Evolutionary conservation across 768 basidiomycete genomes (phyloP).

Genomic region (Tephrocybe sp.): DNA sequence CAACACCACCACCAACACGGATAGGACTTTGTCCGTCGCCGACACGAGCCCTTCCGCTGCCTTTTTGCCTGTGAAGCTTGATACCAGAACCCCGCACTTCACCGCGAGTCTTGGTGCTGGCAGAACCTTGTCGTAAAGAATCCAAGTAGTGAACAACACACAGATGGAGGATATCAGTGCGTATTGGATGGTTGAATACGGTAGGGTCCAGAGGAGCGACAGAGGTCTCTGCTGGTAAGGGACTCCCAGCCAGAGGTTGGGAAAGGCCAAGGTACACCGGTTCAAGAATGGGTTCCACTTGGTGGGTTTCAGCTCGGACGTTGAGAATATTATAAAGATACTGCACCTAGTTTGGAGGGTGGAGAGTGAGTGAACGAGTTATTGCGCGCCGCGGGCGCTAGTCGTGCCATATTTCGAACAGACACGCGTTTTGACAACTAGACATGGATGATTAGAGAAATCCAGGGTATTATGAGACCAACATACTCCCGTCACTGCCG

Average conservation of each 20-base stretch:
- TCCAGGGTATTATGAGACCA: neutral
- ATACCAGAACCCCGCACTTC: slow-evolving; percentile 88
- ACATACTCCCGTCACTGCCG: slow-evolving; percentile 9
- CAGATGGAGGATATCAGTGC: slow-evolving; percentile 90
- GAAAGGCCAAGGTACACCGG: slow-evolving; percentile 68
- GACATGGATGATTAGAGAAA: neutral
- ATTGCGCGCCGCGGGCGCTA: slow-evolving; percentile 2
- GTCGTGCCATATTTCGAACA: slow-evolving; percentile 13
- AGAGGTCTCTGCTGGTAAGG: slow-evolving; percentile 41
- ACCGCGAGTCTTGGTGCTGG: slow-evolving; percentile 86
- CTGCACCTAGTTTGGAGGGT: slow-evolving; percentile 12
- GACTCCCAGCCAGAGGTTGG: slow-evolving; percentile 47
- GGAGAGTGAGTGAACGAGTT: neutral
- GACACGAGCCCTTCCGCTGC: slow-evolving; percentile 84
- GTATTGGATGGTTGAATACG: slow-evolving; percentile 89
- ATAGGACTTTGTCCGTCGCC: slow-evolving; percentile 89
- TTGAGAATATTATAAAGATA: neutral
- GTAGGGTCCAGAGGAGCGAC: slow-evolving; percentile 65
- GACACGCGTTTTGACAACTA: slow-evolving; percentile 1
- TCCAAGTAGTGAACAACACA: slow-evolving; percentile 90
- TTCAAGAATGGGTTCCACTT: slow-evolving; percentile 37
- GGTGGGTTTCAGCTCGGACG: slow-evolving; percentile 2
- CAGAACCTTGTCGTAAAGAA: slow-evolving; percentile 87
- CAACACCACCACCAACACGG: slow-evolving; percentile 88
- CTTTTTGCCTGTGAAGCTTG: slow-evolving; percentile 93